Base-by-base conservation (phyloP, 73 alveolate genomes). In the Stentor roeselii region DNA sequence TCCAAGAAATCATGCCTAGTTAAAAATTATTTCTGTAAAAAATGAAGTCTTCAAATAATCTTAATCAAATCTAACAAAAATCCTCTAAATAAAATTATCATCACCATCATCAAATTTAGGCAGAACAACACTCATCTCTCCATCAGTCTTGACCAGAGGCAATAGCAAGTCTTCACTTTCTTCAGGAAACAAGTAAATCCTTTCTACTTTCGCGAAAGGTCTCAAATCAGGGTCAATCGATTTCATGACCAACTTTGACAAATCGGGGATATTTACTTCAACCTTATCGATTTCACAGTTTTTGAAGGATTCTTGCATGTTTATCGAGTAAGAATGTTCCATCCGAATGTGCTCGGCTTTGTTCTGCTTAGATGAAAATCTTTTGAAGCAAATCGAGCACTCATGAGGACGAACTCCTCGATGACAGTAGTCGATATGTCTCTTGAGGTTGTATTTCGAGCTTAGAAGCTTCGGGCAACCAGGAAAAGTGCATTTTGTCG, bases 351-450 rank as follows among this genome's bases (percentile, higher is more conserved):
- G 80, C 80, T 67, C 80, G 11, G 27, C 42, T 34, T 67, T 67
- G 37, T 67, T 67, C 34, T 67, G 80, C 41, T 67, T 67, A 27
- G 80, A 67, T 1, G 80, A 67, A 67, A 67, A 67, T 21, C 80
- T 21, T 34, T 67, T 67, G 37, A 67, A 67, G 80, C 80, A 67
- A 34, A 21, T 21, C 1, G 80, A 32, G 80, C 80, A 67, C 41
- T 67, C 80, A 67, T 67, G 37, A 67, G 80, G 80, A 36, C 42
- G 1, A 21, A 21, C n/a, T 14, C 80, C 80, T 1, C 34, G 37
- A 32, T 67, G 80, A 32, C 80, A 67, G 34, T 15, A 67, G 27
- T 67, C 80, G 11, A 67, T 2, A 34, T 67, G 80, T 0, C 80
- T 21, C 80, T 67, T 67, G 21, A 67, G 34, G 80, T 67, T 67